These are phyloP conservation scores for Chenopodium formosanum DNA, from an alignment of 148 eudicot species.

Conservation along the genomic window DNA sequence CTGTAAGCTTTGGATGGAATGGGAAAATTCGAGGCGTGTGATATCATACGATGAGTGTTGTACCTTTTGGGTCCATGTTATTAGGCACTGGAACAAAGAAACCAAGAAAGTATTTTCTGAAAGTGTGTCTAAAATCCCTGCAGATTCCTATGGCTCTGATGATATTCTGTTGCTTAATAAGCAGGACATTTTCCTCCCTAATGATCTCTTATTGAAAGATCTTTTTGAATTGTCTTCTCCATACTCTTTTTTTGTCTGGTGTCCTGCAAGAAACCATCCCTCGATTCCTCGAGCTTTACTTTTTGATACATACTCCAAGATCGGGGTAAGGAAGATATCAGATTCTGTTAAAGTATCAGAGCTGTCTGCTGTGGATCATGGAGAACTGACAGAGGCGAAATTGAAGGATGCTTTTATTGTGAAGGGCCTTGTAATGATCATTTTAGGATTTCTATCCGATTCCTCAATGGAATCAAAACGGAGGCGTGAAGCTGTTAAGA, in stretches of 20 bases:
- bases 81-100: conserved; percentile 23
- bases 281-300: conserved; percentile 37
- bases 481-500: conserved; percentile 40
- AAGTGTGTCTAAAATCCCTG: conserved; percentile 50
- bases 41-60: conserved; percentile 37
- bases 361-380: conserved; percentile 14
- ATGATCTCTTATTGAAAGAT: conserved; percentile 57
- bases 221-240: conserved; percentile 37
- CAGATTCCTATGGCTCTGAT: conserved; percentile 25
- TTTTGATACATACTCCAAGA: conserved; percentile 43
- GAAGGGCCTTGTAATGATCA: conserved; percentile 45
- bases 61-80: conserved; percentile 54
- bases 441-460: conserved; percentile 53
- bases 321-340: conserved; percentile 54
- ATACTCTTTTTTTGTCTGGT: conserved; percentile 54
- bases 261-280: conserved; percentile 34
- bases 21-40: conserved; percentile 44
- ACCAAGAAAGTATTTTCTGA: conserved; percentile 30
- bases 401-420: conserved; percentile 33
- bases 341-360: conserved; percentile 35
- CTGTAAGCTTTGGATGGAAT: conserved; percentile 58
- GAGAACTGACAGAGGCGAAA: conserved; percentile 22
- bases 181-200: conserved; percentile 51
- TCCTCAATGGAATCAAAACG: conserved; percentile 34
- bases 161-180: conserved; percentile 38